Evolutionary conservation across 2,329 filamentous ascomycete species (phyloP).

Genomic region (Claviceps citrina): DNA sequence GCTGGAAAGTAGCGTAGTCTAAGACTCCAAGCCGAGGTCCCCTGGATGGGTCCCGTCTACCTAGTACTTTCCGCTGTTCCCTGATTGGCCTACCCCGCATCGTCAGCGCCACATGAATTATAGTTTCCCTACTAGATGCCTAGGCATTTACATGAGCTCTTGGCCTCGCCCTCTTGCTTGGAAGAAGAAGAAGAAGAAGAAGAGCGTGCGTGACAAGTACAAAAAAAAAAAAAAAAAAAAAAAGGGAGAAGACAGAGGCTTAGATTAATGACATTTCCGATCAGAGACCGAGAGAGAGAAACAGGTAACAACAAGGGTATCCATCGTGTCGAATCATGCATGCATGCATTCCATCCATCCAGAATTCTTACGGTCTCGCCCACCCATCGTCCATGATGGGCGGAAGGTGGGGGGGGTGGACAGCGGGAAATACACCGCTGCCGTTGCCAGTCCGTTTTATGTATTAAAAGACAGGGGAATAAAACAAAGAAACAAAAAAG

Average conservation of each 20-base stretch:
- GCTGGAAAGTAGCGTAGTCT: too few relatives aligned
- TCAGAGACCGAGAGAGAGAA: too few relatives aligned
- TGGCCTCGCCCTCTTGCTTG: too few relatives aligned
- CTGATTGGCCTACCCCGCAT: too few relatives aligned
- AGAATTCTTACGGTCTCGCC: conserved; percentile 14
- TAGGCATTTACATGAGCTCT: too few relatives aligned
- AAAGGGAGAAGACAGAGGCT: conserved; percentile 6
- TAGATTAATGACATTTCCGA: too few relatives aligned
- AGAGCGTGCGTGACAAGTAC: too few relatives aligned
- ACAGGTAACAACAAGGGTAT: conserved; percentile 25
- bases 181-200: too few relatives aligned
- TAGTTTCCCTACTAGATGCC: too few relatives aligned
- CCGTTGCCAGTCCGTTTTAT: conserved; percentile 25
- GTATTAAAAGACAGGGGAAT: conserved; percentile 20
- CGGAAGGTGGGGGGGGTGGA: too few relatives aligned
- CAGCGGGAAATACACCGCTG: conserved; percentile 11
- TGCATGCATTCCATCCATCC: conserved; percentile 24
- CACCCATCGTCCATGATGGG: conserved; percentile 2
- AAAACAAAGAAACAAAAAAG: conserved; percentile 10
- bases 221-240: conserved; percentile 3
- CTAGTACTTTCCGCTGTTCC: too few relatives aligned
- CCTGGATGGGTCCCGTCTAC: background rate
- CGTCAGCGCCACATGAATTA: too few relatives aligned
- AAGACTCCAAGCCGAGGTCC: background rate
- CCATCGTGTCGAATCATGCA: conserved; percentile 30